Evolutionary conservation across 169 alveolate genomes (phyloP).

Genomic region (Plasmodium gaboni): DNA sequence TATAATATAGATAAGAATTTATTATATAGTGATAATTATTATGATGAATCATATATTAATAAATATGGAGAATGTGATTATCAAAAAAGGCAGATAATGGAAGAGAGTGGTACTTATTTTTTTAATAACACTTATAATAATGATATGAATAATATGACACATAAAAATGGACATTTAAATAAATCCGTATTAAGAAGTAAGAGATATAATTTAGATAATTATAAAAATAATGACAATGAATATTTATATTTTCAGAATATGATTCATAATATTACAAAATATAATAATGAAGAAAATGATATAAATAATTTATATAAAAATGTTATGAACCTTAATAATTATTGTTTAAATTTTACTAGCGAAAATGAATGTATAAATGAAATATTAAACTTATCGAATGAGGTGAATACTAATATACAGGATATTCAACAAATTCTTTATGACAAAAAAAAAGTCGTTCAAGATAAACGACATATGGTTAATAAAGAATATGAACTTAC

Average conservation of each 20-base stretch:
- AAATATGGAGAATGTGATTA: too few relatives aligned
- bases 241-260: conserved; percentile 22
- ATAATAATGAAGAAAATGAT: conserved; percentile 36
- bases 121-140: background rate
- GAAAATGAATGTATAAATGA: conserved; percentile 41
- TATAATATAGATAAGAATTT: too few relatives aligned
- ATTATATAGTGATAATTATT: too few relatives aligned
- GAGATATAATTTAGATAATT: conserved; percentile 3
- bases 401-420: conserved; percentile 31
- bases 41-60: too few relatives aligned
- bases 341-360: conserved; percentile 7
- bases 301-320: conserved; percentile 18
- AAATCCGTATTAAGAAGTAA: too few relatives aligned
- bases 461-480: conserved; percentile 47
- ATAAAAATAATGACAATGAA: conserved; percentile 29
- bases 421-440: conserved; percentile 29
- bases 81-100: too few relatives aligned
- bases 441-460: conserved; percentile 50
- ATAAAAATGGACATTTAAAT: background rate
- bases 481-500: conserved; percentile 67
- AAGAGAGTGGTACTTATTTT: background rate
- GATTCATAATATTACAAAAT: conserved; percentile 38
- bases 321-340: conserved; percentile 38
- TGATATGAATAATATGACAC: background rate
- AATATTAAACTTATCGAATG: conserved; percentile 13